Base-by-base conservation (phyloP, 2,329 filamentous ascomycete species). In the Botrytis byssoidea region DNA sequence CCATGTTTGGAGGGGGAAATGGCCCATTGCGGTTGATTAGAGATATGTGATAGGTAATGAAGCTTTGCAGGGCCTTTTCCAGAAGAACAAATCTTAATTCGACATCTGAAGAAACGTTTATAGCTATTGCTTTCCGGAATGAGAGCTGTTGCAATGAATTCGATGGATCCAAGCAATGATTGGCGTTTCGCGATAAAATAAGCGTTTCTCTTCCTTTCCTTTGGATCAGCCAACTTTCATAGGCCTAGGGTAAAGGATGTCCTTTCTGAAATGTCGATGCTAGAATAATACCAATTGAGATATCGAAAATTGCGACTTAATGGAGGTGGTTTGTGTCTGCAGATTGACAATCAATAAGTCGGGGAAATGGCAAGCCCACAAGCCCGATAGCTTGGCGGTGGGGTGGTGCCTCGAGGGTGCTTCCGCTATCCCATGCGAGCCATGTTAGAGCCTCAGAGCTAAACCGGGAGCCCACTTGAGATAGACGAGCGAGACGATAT, bases 81-180 rank as follows among this genome's bases (percentile, higher is more conserved):
- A 42, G 18, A 22, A 14, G 14, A 71, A 9, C 4, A 6, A 25
- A 59, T 29, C 22, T 32, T 65, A 65, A 42, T 4, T 55, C 9
- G 57, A 71, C 69, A 65, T 71, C 44, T 55, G 32, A 51, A 32
- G 51, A 40, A 40, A 42, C 8, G 18, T 48, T 25, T 4, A 20
- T 40, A 71, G 59, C 42, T 51, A 32, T 65, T 71, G 59, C 32
- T 68, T 67, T 68, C 65, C 25, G 37, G 16, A 57, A 20, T 32
- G 32, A 22, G 40, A 35, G 35, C 40, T 29, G 48, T 42, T 40
- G n/a, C 5, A 14, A 55, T 42, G 35, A 32, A 18, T 32, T 25
- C 20, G 29, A 48, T 57, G n/a, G 51, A 32, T 42, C 66, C 37
- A 69, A 42, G 48, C 66, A 69, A 69, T 32, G 48, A 69, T 32